Percentiles rank a stretch among this genome's conserved stretches.
phyloP scores from a whole-genome alignment of 108 stramenopile species.

The Nitzschia sp. region DNA sequence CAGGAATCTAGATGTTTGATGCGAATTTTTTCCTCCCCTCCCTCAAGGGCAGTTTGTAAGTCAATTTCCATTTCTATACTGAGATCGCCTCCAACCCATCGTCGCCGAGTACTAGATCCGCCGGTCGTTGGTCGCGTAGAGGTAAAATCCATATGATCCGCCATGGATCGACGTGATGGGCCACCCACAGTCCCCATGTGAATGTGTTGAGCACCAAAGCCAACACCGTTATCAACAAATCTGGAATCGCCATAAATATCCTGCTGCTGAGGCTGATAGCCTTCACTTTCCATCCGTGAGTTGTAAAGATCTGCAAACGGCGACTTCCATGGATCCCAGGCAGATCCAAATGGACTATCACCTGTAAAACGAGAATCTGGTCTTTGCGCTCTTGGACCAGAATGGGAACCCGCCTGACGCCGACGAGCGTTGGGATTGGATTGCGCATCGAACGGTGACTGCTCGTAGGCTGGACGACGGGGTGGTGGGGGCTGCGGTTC shows the following conservation, averaged over 20 bases:
- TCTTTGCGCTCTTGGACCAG: background rate
- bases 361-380: background rate
- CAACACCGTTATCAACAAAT: background rate
- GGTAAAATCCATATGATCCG: background rate
- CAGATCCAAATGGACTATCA: background rate
- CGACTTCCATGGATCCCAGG: constrained; percentile 1
- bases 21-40: constrained; percentile 2
- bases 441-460: background rate
- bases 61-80: constrained; percentile 5
- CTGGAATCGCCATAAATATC: background rate
- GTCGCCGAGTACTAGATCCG: background rate
- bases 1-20: constrained; percentile 1
- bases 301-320: constrained; percentile 3
- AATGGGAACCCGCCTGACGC: background rate
- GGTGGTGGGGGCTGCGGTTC: background rate
- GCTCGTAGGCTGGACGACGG: background rate
- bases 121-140: background rate
- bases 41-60: background rate
- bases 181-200: background rate
- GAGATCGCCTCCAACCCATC: constrained; percentile 1
- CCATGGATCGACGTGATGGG: background rate
- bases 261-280: background rate
- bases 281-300: background rate
- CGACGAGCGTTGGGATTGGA: background rate
- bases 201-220: background rate